Evolutionary conservation across 306 rosid species (phyloP), one percentile per base, ranked within the genome.

Genomic region (Vigna mungo): DNA sequence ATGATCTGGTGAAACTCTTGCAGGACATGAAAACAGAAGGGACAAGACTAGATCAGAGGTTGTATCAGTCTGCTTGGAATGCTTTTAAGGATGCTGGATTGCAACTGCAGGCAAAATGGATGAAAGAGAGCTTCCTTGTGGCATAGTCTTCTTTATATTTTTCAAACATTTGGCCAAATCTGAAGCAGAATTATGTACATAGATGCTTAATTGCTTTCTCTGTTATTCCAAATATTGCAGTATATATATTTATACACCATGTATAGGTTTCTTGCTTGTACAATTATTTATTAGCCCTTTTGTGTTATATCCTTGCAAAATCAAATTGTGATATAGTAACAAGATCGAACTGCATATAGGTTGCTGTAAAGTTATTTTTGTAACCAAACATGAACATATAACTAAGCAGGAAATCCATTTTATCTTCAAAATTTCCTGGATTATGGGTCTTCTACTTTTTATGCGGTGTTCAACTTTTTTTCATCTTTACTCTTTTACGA

Each of bases 31-130:
- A 84, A 76, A 68, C 66, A 58, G 93, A 89, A 82, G 95, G 92
- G 27, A 82, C 88, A 32, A 58, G 53, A 0, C 52, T 89, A 18
- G 97, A 92, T 79, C 88, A 71, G 55, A 92, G 97, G 88, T 46
- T 92, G 1, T 92, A 86, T 72, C 82, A 69, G 49, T 88, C 97
- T 5, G 90, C 95, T 41, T 82, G 82, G 86, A 83, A 87, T 76
- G 93, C 97, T 64, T 85, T 92, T 61, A 76, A 80, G 14, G 95
- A 92, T 63, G 88, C 95, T 25, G 95, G 97, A 48, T 16, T 92
- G 87, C 85, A 85, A 71, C 11, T 81, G 18, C 93, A 88, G 47
- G 84, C 78, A 37, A 85, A 77, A 66, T 89, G 97, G 97, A 55
- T 89, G 73, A 81, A 86, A 75, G 84, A 82, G 78, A 76, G 68